These are phyloP conservation scores for Aspergillus novofumigatus DNA, from an alignment of 2,329 filamentous ascomycete species.

Conservation along the genomic window DNA sequence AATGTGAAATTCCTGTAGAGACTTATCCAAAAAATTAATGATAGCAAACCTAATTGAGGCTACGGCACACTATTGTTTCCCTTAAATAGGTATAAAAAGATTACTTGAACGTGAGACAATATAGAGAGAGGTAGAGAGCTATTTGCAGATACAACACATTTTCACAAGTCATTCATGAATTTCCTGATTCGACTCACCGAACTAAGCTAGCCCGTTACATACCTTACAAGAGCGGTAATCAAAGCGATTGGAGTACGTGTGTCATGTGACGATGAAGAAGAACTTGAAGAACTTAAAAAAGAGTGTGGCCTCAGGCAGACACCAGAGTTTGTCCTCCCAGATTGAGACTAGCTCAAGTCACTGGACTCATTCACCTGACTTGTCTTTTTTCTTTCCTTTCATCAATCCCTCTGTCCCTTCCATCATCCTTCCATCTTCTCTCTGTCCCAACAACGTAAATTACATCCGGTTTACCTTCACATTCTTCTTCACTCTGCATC, in stretches of 20 bases:
- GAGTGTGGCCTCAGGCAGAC: neutral
- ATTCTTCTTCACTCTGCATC: constrained; percentile 14
- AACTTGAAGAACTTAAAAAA: neutral
- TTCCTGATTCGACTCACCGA: constrained; percentile 12
- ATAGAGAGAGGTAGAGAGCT: too few relatives aligned
- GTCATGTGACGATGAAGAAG: neutral
- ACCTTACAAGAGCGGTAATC: constrained; percentile 1
- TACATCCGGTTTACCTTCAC: constrained; percentile 7
- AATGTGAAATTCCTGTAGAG: neutral
- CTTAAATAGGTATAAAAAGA: neutral
- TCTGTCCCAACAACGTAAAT: neutral
- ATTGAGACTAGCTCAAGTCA: constrained; percentile 7
- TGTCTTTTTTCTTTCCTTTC: constrained; percentile 2
- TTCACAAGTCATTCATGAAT: neutral
- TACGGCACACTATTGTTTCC: neutral
- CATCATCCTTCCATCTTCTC: constrained; percentile 7
- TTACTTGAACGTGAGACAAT: too few relatives aligned
- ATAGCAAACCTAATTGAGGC: neutral
- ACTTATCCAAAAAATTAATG: neutral
- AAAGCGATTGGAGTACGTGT: constrained; percentile 2
- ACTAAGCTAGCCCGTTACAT: neutral
- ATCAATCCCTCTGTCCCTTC: constrained; percentile 2
- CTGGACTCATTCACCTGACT: constrained; percentile 18
- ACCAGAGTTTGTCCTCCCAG: neutral
- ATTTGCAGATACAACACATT: neutral